phyloP scores from a whole-genome alignment of 1,284 basidiomycete species.

The Ceratorhiza oryzae-sativae region DNA sequence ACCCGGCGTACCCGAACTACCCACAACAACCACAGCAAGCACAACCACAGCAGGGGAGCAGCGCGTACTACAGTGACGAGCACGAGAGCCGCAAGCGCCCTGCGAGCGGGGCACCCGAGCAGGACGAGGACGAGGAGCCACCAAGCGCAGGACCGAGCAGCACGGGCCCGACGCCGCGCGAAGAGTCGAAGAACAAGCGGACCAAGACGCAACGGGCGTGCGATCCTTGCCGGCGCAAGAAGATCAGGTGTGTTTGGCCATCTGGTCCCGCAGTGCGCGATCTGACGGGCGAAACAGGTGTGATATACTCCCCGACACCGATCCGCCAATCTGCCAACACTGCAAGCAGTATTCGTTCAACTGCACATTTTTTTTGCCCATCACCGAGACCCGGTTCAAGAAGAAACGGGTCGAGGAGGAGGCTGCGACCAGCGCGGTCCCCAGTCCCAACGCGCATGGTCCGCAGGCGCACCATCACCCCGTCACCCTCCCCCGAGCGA shows the following conservation, averaged over 20 bases:
- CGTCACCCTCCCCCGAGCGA: not conserved
- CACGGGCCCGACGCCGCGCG: conserved; percentile 45
- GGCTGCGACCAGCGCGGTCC: conserved; percentile 49
- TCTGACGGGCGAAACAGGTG: conserved; percentile 60
- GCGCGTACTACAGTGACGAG: conserved; percentile 8
- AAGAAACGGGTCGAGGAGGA: conserved; percentile 86
- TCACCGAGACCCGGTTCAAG: conserved; percentile 98
- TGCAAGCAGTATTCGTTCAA: conserved; percentile 90
- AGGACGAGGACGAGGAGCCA: conserved; percentile 31
- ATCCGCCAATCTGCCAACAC: conserved; percentile 81
- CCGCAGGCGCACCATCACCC: not conserved
- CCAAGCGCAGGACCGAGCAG: conserved; percentile 23
- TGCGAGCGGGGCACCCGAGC: conserved; percentile 25
- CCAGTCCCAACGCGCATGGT: conserved; percentile 3
- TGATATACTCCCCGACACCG: conserved; percentile 74
- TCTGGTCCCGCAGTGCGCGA: conserved; percentile 48
- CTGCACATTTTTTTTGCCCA: conserved; percentile 96
- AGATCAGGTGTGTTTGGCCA: conserved; percentile 69
- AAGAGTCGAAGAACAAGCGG: conserved; percentile 66
- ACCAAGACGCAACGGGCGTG: conserved; percentile 91
- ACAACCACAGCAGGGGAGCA: not conserved
- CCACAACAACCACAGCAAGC: conserved; percentile 8
- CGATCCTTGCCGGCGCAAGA: conserved; percentile 90
- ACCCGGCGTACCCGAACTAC: conserved; percentile 25
- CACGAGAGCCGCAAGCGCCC: conserved; percentile 37